Base-by-base conservation (phyloP, 495 filamentous ascomycete genomes). In the Hyaloscypha hepaticicola region DNA sequence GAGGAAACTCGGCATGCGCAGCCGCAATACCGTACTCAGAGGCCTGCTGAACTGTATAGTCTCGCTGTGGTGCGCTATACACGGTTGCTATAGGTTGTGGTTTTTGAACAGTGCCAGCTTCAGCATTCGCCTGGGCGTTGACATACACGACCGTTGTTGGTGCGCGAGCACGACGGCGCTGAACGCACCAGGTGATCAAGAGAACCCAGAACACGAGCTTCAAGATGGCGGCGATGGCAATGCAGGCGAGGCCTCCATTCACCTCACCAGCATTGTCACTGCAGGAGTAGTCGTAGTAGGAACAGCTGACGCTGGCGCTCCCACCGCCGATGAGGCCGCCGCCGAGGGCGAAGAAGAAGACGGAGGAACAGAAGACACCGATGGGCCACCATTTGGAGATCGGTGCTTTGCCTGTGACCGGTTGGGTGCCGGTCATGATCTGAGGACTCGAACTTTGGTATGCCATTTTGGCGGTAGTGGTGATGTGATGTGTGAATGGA, bases 161-260 rank as follows among this genome's bases (percentile, higher is more conserved):
- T 7, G 24, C n/a, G n/a, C 29, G 55, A 34, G 26, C 9, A 58
- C 55, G 55, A 31, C 29, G 26, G n/a, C 55, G 26, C 11, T 58
- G 26, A 22, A 31, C 29, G 55, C 55, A 58, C 55, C 55, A 58
- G 26, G 33, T n/a, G 29, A 58, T 58, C 26, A 58, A 31, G 55
- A 58, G 25, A 58, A 58, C 29, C 55, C 55, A 58, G 12, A 28
- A 58, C 29, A 31, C 55, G 29, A 58, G 22, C 26, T 58, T 29
- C 26, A 58, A 58, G 55, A 58, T 58, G 55, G 26, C 55, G 25
- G 8, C 55, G 29, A 58, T 58, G 55, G 55, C 55, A 34, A 58
- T 28, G 55, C 55, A 58, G 5, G 55, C 55, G 4, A 58, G 14
- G 0, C 25, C 55, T 33, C 55, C 55, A 34, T 58, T 28, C 25